Evolutionary conservation across 768 basidiomycete genomes (phyloP), one percentile per base, ranked within the genome.

Genomic region (Udeniomyces megalosporus): DNA sequence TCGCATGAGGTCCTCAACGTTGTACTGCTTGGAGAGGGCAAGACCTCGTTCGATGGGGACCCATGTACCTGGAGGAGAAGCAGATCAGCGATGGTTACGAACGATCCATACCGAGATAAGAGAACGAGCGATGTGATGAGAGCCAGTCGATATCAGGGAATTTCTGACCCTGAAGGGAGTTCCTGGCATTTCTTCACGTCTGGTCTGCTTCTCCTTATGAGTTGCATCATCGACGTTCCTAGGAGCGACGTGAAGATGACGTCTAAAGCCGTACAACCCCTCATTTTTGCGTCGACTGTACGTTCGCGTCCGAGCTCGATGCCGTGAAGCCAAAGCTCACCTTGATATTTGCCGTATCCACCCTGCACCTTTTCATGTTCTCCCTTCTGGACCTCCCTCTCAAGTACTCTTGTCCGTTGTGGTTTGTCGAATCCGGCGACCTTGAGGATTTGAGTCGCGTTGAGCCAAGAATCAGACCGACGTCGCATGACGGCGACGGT

Each of bases 391-490:
- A 99, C 84, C 75, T 99, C 95, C 67, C 95, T 82, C 74, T 99
- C 95, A 48, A 99, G 80, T 17, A 99, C 92, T 59, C 95, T 84
- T 63, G 95, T 99, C 53, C 95, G 79, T 72, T 97, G 95, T 1
- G 95, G 95, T 73, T 99, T 99, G 77, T 99, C 95, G 69, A 97
- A 97, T 11, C 93, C 95, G 31, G 92, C 95, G 68, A 99, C 93
- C 74, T 99, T 99, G 70, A 99, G 82, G 67, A 99, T 95, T 73
- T 93, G 90, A 0, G 95, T 99, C 75, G 95, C 95, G 80, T 99
- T 99, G 62, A 99, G 80, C 88, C 95, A 99, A 46, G 86, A 86
- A 76, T 99, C 95, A 42, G 88, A 80, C 72, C 91, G 85, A 70
- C 95, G 81, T 52, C 93, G 83, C 95, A 99, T 99, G 66, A 97